Evolutionary conservation across 305 asterid genomes (phyloP).

Genomic region (Euphrasia arctica): DNA sequence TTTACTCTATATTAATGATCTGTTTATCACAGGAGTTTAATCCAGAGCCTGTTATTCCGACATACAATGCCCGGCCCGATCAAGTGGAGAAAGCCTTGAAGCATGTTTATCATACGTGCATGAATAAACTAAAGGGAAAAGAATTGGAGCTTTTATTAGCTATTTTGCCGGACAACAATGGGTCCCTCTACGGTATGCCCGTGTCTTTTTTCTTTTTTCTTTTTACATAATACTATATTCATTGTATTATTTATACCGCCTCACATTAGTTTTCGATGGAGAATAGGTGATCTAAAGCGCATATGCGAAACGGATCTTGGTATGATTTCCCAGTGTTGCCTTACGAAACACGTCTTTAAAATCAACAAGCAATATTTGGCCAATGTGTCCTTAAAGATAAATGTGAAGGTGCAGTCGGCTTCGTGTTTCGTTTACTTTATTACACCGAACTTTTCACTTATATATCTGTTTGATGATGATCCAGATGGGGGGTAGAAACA

Average conservation of each 20-base stretch:
- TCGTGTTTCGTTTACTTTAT: no score
- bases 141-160: constrained; percentile 89
- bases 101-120: constrained; percentile 77
- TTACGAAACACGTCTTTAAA: constrained; percentile 91
- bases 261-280: constrained; percentile 5
- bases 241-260: neutral
- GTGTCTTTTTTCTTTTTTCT: neutral
- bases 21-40: constrained; percentile 55
- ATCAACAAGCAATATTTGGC: constrained; percentile 96
- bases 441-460: neutral
- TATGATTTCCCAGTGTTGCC: constrained; percentile 92
- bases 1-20: neutral
- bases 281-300: constrained; percentile 83
- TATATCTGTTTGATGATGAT: neutral
- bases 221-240: no score
- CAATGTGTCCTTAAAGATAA: constrained; percentile 90
- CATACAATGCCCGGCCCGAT: constrained; percentile 79
- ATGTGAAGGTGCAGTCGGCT: constrained; percentile 64
- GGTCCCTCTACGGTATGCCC: constrained; percentile 76
- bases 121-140: constrained; percentile 82
- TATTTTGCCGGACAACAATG: constrained; percentile 92
- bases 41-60: constrained; percentile 87
- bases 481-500: constrained; percentile 98
- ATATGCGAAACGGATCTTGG: constrained; percentile 99
- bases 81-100: constrained; percentile 95